Base-by-base conservation (phyloP, 257 asterid genomes). In the Handroanthus guayacan region DNA sequence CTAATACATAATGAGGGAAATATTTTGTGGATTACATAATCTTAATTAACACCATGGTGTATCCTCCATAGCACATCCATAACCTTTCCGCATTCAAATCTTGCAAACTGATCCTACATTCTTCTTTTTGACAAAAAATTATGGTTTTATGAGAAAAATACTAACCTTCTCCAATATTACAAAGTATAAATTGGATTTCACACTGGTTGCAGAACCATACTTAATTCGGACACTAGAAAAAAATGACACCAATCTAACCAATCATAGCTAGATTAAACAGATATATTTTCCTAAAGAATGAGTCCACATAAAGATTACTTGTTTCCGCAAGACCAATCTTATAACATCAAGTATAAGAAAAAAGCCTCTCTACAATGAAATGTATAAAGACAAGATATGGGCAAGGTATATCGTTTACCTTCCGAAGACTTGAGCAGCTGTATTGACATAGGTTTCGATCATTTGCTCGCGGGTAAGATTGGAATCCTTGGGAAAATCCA, bases 371-470 rank as follows among this genome's bases (percentile, higher is more conserved):
- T 10, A 52, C 5, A 14, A 72, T 13, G 44, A 65, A 11, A 75
- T 1, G 60, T 1, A 62, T 16, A 58, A 51, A 31, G 20, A 50
- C 6, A 45, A 25, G 51, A 9, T 7, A 41, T 12, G 41, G 1
- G 5, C 5, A n/a, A 18, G 74, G 65, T 12, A 65, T 16, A 2
- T n/a, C 9, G 31, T 7, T 57, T 44, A 94, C 99, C 99, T 92
- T 58, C 99, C 99, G 74, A 95, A 89, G 69, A 91, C 89, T 82
- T 89, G 88, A 4, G 99, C 92, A 65, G 98, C 98, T 10, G 85
- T 87, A 4, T 86, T 86, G 16, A 91, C 88, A 37, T 91, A 95
- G 51, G 90, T 84, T 1, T 88, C 94, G 14, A 95, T 85, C 97
- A 86, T 92, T 70, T 89, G 88, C 39, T 95, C 96, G 41, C 93